Evolutionary conservation across 495 filamentous ascomycete genomes (phyloP).

Genomic region (Friedmanniomyces simplex): DNA sequence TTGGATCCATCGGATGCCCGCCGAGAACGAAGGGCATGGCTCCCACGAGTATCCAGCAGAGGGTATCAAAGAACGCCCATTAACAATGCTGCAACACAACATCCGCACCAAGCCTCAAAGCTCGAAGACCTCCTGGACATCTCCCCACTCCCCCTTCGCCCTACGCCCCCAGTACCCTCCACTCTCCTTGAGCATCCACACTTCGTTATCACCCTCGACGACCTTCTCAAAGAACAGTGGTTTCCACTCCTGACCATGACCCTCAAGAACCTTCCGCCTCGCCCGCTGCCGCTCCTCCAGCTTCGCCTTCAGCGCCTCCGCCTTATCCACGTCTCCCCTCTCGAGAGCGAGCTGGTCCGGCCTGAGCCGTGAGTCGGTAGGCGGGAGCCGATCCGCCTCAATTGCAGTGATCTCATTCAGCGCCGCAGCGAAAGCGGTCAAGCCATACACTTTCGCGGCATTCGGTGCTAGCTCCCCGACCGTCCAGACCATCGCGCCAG

Average conservation of each 20-base stretch:
- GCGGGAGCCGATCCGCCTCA: slow-evolving; percentile 60
- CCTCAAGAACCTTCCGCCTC: slow-evolving; percentile 65
- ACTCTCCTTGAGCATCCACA: slow-evolving; percentile 77
- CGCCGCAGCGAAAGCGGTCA: slow-evolving; percentile 73
- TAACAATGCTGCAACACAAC: neutral
- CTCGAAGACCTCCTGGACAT: slow-evolving; percentile 63
- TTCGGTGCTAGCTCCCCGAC: slow-evolving; percentile 65
- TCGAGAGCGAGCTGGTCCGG: slow-evolving; percentile 91
- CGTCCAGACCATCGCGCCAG: slow-evolving; percentile 56
- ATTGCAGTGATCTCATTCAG: slow-evolving; percentile 81
- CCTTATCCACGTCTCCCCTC: slow-evolving; percentile 67
- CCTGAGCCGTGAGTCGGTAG: slow-evolving; percentile 70
- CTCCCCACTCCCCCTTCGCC: slow-evolving; percentile 54
- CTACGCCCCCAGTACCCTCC: slow-evolving; percentile 92
- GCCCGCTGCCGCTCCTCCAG: slow-evolving; percentile 79
- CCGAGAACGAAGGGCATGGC: too few species aligned
- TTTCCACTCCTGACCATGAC: slow-evolving; percentile 53
- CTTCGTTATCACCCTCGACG: slow-evolving; percentile 29
- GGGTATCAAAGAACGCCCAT: too few species aligned
- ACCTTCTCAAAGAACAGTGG: slow-evolving; percentile 77
- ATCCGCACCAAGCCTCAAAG: slow-evolving; percentile 3
- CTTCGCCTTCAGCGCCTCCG: slow-evolving; percentile 67
- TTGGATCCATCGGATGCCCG: too few species aligned
- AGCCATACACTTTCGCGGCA: slow-evolving; percentile 67
- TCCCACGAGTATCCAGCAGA: too few species aligned